phyloP scores from a whole-genome alignment of 1,139 yeast species.

The Meyerozyma sp. region DNA sequence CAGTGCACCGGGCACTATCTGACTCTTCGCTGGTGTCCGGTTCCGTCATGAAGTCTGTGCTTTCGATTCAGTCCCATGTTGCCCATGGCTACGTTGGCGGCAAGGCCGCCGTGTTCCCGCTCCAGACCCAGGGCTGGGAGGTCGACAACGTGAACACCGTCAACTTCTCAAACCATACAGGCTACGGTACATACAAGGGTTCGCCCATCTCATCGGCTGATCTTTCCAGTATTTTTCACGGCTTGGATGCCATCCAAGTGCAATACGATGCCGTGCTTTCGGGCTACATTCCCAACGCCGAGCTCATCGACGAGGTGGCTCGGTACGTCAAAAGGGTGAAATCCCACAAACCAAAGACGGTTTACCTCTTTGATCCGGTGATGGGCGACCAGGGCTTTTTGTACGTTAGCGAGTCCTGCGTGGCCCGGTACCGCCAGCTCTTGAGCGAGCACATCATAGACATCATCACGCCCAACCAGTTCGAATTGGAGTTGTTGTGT shows the following conservation, averaged over 20 bases:
- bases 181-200: conserved; percentile 38
- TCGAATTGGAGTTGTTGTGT: conserved; percentile 73
- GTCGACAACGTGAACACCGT: conserved; percentile 40
- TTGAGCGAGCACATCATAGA: conserved; percentile 50
- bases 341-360: conserved; percentile 13
- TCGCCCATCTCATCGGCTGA: conserved; percentile 5
- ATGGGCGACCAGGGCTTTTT: conserved; percentile 87
- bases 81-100: conserved; percentile 45
- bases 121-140: conserved; percentile 41
- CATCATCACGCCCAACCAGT: conserved; percentile 84
- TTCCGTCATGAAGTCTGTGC: conserved; percentile 14
- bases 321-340: conserved; percentile 6
- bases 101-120: conserved; percentile 37
- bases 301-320: conserved; percentile 19
- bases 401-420: conserved; percentile 69
- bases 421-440: conserved; percentile 58
- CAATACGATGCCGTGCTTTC: conserved; percentile 25
- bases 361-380: conserved; percentile 84
- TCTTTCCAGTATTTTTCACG: conserved; percentile 19
- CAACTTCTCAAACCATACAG: conserved; percentile 42
- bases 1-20: neutral
- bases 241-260: conserved; percentile 34
- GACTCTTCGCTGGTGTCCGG: neutral
- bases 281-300: conserved; percentile 34
- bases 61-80: conserved; percentile 41